Evolutionary conservation across 1,139 yeast species (phyloP).

Genomic region (Suhomyces yuchorum): DNA sequence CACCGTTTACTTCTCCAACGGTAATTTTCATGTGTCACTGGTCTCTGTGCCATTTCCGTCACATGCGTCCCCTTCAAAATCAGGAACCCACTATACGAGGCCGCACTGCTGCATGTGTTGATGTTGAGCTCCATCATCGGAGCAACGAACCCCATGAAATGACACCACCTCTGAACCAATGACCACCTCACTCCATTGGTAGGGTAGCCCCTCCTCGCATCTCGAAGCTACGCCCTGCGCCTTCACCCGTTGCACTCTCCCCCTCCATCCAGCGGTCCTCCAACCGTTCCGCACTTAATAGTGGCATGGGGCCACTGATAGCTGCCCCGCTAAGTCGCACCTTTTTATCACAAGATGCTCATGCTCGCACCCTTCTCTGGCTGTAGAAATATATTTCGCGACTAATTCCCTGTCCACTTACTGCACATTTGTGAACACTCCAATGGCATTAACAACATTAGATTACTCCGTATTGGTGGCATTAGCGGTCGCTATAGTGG

Average conservation of each 20-base stretch:
- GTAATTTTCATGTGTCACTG: neutral
- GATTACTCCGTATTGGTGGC: slow-evolving; percentile 71
- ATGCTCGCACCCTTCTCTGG: neutral
- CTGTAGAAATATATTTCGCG: slow-evolving; percentile 1
- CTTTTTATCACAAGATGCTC: slow-evolving; percentile 3
- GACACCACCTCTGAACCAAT: neutral
- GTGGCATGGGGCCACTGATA: neutral
- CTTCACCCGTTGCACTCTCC: neutral
- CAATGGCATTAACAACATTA: slow-evolving; percentile 61
- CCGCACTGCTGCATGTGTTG: neutral
- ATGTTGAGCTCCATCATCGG: neutral
- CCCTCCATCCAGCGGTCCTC: no score
- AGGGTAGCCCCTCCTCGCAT: no score
- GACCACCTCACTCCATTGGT: no score
- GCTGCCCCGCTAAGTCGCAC: slow-evolving; percentile 1
- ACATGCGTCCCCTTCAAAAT: slow-evolving; percentile 1
- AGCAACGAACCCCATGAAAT: neutral
- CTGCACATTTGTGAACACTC: neutral
- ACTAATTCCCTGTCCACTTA: neutral
- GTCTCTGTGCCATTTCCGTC: neutral
- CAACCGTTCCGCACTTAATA: neutral
- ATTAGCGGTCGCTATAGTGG: slow-evolving; percentile 61
- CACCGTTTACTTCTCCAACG: no score
- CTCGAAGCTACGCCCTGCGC: no score
- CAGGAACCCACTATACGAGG: neutral